phyloP scores from a whole-genome alignment of 805 yeast genomes.

The Cyberlindnera sargentensis region DNA sequence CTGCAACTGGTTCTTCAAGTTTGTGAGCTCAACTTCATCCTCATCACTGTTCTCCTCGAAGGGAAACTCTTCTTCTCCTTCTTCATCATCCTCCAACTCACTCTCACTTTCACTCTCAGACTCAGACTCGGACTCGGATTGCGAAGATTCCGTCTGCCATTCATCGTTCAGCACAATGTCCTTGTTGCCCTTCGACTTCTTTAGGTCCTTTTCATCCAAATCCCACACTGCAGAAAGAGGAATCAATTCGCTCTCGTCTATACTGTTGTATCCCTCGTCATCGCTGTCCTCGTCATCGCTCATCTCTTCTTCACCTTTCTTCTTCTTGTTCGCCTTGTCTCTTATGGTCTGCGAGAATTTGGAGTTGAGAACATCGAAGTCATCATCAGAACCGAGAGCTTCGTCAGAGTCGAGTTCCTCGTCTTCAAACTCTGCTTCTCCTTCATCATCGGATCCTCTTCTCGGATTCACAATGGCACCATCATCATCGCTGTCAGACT shows the following conservation, averaged over 20 bases:
- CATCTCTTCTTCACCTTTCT: conserved; percentile 14
- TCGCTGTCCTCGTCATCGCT: conserved; percentile 27
- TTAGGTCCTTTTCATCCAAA: conserved; percentile 51
- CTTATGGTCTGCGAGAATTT: conserved; percentile 65
- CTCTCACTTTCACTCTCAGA: conserved; percentile 20
- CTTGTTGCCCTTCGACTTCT: conserved; percentile 21
- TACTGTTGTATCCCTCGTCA: conserved; percentile 57
- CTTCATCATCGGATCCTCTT: conserved; percentile 23
- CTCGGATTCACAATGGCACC: conserved; percentile 34
- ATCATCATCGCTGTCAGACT: conserved; percentile 25
- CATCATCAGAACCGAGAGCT: conserved; percentile 79
- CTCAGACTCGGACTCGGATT: conserved; percentile 15
- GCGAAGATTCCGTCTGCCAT: conserved; percentile 19
- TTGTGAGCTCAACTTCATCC: conserved; percentile 48
- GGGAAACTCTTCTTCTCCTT: conserved; percentile 34
- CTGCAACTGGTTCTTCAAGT: conserved; percentile 33
- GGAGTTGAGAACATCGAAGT: conserved; percentile 53
- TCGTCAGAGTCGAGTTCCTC: conserved; percentile 82
- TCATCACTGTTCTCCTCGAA: conserved; percentile 38
- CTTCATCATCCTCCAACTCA: conserved; percentile 22
- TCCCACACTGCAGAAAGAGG: conserved; percentile 90
- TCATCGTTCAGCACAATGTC: conserved; percentile 15
- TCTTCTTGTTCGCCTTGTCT: conserved; percentile 39
- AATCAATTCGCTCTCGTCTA: conserved; percentile 69
- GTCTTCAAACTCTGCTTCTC: conserved; percentile 38